Conservation (phyloP, 2,329 filamentous ascomycete species). For the Aureobasidium sp. region DNA sequence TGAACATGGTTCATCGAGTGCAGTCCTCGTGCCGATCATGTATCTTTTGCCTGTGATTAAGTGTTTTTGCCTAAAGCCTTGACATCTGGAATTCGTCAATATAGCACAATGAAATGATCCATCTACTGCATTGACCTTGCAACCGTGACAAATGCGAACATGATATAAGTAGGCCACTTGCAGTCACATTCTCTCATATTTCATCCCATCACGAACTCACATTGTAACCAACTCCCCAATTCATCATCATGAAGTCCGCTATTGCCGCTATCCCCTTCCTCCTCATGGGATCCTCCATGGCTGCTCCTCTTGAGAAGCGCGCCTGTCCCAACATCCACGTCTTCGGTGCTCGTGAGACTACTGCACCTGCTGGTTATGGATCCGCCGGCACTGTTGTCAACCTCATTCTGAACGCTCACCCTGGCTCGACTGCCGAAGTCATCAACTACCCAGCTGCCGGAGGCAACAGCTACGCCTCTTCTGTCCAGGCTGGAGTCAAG, state of each 20-base stretch:
- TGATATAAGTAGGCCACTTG: neutral
- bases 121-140: neutral
- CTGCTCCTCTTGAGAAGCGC: constrained; percentile 29
- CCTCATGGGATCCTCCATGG: constrained; percentile 19
- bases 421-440: constrained; percentile 33
- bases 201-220: neutral
- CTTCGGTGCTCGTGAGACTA: constrained; percentile 38
- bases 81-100: neutral
- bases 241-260: neutral
- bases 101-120: neutral
- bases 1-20: neutral
- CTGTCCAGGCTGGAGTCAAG: constrained; percentile 47
- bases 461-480: constrained; percentile 51
- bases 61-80: neutral
- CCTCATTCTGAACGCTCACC: constrained; percentile 30
- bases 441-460: constrained; percentile 51
- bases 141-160: neutral
- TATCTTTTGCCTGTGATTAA: neutral
- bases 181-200: neutral
- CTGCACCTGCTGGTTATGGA: constrained; percentile 32
- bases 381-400: constrained; percentile 33
- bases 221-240: neutral
- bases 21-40: neutral
- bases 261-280: neutral
- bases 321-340: constrained; percentile 36